A percentile compares a stretch with the other conserved stretches of the same genome.
phyloP scores from a whole-genome alignment of 1,139 yeast species.

The Lodderomyces metapsilosis region DNA sequence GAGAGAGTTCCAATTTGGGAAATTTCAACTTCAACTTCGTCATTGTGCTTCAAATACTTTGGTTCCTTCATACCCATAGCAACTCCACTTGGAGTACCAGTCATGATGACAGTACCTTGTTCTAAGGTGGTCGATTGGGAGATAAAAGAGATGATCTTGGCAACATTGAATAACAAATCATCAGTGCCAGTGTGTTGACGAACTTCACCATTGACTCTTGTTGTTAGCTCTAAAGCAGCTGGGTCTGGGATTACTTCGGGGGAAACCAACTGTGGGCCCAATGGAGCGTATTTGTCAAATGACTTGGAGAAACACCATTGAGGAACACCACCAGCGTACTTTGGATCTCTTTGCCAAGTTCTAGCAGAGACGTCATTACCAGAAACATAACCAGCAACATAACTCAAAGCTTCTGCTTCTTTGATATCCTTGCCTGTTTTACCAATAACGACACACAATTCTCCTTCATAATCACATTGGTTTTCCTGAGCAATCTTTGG shows the following conservation, averaged over 20 bases:
- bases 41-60: neutral
- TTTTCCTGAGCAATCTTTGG: constrained; percentile 1
- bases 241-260: neutral
- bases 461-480: constrained; percentile 1
- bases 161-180: neutral
- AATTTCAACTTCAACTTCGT: neutral
- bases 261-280: neutral
- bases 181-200: neutral
- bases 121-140: constrained; percentile 1
- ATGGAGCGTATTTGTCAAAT: constrained; percentile 1
- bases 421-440: neutral
- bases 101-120: constrained; percentile 2
- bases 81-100: constrained; percentile 3
- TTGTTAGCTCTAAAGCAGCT: neutral
- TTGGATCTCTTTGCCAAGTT: constrained; percentile 1
- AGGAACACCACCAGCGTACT: constrained; percentile 1
- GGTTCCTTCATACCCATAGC: neutral
- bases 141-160: neutral
- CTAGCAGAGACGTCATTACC: constrained; percentile 1
- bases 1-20: constrained; percentile 1
- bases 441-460: neutral
- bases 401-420: constrained; percentile 1
- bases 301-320: constrained; percentile 2
- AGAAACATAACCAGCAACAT: constrained; percentile 1
- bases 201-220: neutral